Percentiles rank a stretch among this genome's conserved stretches.
These are phyloP conservation scores for Mycena alexandri DNA, from an alignment of 768 basidiomycete genomes.

Conservation along the genomic window DNA sequence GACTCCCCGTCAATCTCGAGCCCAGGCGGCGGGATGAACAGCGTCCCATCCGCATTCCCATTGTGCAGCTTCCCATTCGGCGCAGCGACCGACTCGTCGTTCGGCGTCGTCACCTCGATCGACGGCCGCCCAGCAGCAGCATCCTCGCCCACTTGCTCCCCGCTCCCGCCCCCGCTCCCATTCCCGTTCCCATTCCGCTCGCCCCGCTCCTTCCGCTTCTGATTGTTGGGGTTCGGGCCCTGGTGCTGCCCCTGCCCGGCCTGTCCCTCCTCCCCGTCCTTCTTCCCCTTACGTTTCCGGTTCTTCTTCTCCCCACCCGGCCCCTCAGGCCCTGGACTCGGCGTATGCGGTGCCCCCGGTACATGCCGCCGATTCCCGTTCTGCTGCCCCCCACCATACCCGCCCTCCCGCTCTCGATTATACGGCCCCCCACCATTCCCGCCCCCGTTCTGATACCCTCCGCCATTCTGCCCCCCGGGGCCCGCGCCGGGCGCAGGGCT, in stretches of 20 bases:
- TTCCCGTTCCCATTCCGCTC: slow-evolving; percentile 42
- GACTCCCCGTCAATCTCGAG: slow-evolving; percentile 44
- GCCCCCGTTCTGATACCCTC: slow-evolving; percentile 49
- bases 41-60: slow-evolving; percentile 36
- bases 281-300: slow-evolving; percentile 70
- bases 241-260: slow-evolving; percentile 43
- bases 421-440: slow-evolving; percentile 34
- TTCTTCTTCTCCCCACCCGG: slow-evolving; percentile 53
- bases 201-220: slow-evolving; percentile 54
- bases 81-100: slow-evolving; percentile 5
- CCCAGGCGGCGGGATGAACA: slow-evolving; percentile 39
- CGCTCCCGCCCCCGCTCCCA: slow-evolving; percentile 40
- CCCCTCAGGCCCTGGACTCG: slow-evolving; percentile 58
- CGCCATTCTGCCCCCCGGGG: slow-evolving; percentile 42
- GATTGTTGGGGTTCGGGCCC: slow-evolving; percentile 12
- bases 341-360: slow-evolving; percentile 75
- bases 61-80: slow-evolving; percentile 36
- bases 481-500: slow-evolving; percentile 66
- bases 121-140: slow-evolving; percentile 44
- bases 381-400: slow-evolving; percentile 42
- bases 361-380: slow-evolving; percentile 70
- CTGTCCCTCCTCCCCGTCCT: slow-evolving; percentile 44
- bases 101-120: slow-evolving; percentile 49
- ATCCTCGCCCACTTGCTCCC: slow-evolving; percentile 46
- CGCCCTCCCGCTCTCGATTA: slow-evolving; percentile 42